Conservation (phyloP, 768 basidiomycete genomes). For the Mycena alexandri region DNA sequence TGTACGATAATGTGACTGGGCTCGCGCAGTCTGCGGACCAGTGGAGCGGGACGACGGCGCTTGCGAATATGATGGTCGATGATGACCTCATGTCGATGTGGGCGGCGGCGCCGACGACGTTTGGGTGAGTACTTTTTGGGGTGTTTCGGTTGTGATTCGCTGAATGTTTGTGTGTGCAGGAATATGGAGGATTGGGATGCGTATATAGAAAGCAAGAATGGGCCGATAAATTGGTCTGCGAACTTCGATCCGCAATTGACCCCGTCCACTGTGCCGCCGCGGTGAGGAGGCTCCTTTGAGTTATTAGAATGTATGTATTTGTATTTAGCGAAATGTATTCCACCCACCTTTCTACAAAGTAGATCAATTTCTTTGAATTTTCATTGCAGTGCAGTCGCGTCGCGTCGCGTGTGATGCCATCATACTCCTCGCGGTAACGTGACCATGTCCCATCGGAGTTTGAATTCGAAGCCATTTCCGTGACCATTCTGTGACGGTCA, state of each 20-base stretch:
- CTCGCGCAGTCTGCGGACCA: conserved; percentile 20
- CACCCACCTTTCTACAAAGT: not conserved
- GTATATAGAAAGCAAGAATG: conserved; percentile 30
- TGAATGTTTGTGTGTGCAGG: not conserved
- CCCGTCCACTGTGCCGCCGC: not conserved
- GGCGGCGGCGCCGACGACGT: conserved; percentile 14
- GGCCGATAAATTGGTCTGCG: conserved; percentile 20
- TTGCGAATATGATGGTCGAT: conserved; percentile 36
- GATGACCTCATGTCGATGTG: conserved; percentile 34
- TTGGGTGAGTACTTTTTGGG: conserved; percentile 23
- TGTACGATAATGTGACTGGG: conserved; percentile 28
- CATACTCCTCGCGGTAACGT: too few species aligned
- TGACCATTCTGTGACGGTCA: not conserved
- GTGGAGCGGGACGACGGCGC: conserved; percentile 30
- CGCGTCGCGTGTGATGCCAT: too few species aligned
- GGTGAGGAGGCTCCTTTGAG: not conserved
- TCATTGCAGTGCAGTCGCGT: too few species aligned
- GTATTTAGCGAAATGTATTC: not conserved
- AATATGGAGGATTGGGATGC: conserved; percentile 36
- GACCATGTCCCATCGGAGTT: too few species aligned
- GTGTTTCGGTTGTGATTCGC: not conserved
- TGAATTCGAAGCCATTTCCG: not conserved
- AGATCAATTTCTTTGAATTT: too few species aligned
- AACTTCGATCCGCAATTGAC: conserved; percentile 17
- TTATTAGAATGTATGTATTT: not conserved